Conservation (phyloP, 2,329 filamentous ascomycete species). For the Pseudogymnoascus sp. region DNA sequence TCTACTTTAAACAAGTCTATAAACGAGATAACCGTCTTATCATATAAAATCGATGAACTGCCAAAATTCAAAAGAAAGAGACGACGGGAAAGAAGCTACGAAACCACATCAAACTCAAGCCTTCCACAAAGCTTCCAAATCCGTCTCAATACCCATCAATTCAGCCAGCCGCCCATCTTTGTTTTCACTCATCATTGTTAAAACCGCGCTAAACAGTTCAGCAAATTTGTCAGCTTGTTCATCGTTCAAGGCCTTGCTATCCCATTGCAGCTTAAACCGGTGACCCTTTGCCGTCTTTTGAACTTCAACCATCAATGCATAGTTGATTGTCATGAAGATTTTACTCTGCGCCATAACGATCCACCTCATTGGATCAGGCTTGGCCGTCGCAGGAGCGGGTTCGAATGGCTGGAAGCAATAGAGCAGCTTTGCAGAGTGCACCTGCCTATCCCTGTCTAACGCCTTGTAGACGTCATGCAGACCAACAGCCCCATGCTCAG, state of each 20-base stretch:
- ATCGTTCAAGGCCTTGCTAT: neutral
- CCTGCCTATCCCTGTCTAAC: slow-evolving; percentile 14
- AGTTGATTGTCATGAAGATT: slow-evolving; percentile 11
- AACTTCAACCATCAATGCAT: slow-evolving; percentile 14
- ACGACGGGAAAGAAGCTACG: neutral
- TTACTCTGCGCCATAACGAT: slow-evolving; percentile 16
- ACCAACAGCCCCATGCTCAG: slow-evolving; percentile 24
- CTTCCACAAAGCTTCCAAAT: neutral
- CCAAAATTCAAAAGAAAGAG: neutral
- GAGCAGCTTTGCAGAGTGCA: slow-evolving; percentile 17
- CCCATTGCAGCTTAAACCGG: slow-evolving; percentile 9
- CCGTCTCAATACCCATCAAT: neutral
- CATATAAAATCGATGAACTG: neutral
- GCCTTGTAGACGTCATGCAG: slow-evolving; percentile 25
- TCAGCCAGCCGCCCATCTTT: neutral
- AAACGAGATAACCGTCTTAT: too few relatives aligned
- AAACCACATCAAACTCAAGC: neutral
- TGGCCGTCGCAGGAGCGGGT: slow-evolving; percentile 17
- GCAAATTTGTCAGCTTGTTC: neutral
- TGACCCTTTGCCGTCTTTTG: slow-evolving; percentile 10
- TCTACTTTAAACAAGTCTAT: too few relatives aligned
- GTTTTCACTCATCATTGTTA: neutral
- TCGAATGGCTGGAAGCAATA: slow-evolving; percentile 30
- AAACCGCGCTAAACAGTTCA: neutral
- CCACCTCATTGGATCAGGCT: slow-evolving; percentile 13